Evolutionary conservation across 768 basidiomycete species (phyloP).

Genomic region (Leccinum longicurvipes): DNA sequence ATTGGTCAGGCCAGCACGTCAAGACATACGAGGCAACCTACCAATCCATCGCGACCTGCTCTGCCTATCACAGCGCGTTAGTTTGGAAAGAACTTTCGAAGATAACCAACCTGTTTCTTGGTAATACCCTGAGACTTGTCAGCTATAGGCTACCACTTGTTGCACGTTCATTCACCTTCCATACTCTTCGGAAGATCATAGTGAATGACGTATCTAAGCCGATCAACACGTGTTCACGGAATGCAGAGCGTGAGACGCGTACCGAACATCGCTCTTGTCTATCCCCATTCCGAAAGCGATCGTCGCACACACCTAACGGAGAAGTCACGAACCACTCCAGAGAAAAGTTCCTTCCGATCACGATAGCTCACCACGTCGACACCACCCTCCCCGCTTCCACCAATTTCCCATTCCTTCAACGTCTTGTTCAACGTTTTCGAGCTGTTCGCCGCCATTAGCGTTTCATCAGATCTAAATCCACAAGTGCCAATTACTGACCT

Average conservation of each 20-base stretch:
- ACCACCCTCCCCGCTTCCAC: slow-evolving; percentile 47
- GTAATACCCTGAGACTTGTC: slow-evolving; percentile 60
- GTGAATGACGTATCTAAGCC: slow-evolving; percentile 67
- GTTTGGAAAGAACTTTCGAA: background rate
- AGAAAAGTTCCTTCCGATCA: background rate
- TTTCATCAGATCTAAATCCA: background rate
- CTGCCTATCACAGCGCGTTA: slow-evolving; percentile 47
- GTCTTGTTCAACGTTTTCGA: slow-evolving; percentile 47
- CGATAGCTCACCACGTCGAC: slow-evolving; percentile 57
- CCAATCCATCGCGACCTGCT: slow-evolving; percentile 74
- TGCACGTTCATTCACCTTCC: slow-evolving; percentile 50
- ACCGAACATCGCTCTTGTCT: slow-evolving; percentile 78
- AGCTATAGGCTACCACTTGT: background rate
- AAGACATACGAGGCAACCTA: slow-evolving; percentile 30
- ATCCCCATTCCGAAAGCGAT: slow-evolving; percentile 88
- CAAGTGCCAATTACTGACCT: slow-evolving; percentile 33
- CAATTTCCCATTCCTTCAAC: slow-evolving; percentile 57
- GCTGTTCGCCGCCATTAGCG: slow-evolving; percentile 28
- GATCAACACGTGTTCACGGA: background rate
- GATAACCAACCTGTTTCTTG: slow-evolving; percentile 70
- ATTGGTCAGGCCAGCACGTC: background rate
- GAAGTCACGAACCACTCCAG: background rate
- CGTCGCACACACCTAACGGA: slow-evolving; percentile 66
- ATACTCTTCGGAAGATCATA: slow-evolving; percentile 81
- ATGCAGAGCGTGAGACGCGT: slow-evolving; percentile 2